Conservation (phyloP, 2,329 filamentous ascomycete species). For the Epichloe sp. region DNA sequence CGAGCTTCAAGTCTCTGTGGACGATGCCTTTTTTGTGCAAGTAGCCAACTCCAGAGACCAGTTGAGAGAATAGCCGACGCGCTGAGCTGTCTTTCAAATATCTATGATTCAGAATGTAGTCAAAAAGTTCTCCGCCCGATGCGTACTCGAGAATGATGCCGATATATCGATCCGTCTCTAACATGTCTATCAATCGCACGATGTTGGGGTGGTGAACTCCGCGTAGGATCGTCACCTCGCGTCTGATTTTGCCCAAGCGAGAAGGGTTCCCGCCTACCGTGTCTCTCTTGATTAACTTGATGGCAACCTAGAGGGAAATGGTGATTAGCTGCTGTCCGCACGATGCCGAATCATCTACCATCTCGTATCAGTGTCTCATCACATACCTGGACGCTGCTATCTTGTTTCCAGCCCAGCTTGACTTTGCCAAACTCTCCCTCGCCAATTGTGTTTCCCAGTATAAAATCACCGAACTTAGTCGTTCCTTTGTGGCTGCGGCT, state of each 20-base stretch:
- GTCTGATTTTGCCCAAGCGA: conserved; percentile 89
- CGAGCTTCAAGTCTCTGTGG: conserved; percentile 89
- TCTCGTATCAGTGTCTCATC: too few relatives aligned
- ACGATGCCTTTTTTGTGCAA: conserved; percentile 98
- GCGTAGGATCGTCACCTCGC: conserved; percentile 83
- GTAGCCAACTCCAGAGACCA: conserved; percentile 93
- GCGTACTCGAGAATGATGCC: conserved; percentile 98
- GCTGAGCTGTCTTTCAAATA: conserved; percentile 92
- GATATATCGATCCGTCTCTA: conserved; percentile 92
- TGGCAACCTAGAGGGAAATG: conserved; percentile 57
- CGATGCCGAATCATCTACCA: background rate
- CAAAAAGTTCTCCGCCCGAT: conserved; percentile 92
- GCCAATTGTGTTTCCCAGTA: conserved; percentile 87
- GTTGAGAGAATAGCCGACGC: conserved; percentile 81
- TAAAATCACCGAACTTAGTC: conserved; percentile 89
- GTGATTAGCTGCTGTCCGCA: conserved; percentile 4
- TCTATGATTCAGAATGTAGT: conserved; percentile 93
- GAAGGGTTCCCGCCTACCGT: conserved; percentile 78
- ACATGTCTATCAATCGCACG: conserved; percentile 93
- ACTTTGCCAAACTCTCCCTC: conserved; percentile 99
- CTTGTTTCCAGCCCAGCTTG: conserved; percentile 95
- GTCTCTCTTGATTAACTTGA: conserved; percentile 93
- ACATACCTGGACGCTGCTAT: conserved; percentile 68
- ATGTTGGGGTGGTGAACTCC: conserved; percentile 93
- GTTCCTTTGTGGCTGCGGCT: conserved; percentile 43